Evolutionary conservation across 805 yeast genomes (phyloP).

Genomic region (Lipomyces sp.): DNA sequence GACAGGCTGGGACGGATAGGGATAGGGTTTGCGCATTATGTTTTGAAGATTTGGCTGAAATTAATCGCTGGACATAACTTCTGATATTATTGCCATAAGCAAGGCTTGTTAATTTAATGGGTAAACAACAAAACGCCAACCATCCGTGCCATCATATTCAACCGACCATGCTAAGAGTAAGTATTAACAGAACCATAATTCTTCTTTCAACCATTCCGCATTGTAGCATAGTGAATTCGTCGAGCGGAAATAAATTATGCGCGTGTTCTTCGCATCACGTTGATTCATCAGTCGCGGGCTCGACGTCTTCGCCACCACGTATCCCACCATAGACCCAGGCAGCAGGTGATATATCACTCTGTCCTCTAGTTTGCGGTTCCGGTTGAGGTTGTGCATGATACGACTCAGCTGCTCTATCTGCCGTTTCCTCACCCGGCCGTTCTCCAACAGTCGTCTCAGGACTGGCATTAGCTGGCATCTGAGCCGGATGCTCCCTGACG

Average conservation of each 20-base stretch:
- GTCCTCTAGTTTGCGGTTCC: not conserved
- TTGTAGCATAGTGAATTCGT: not conserved
- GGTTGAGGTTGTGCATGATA: not conserved
- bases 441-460: not conserved
- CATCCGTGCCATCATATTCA: not conserved
- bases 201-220: no score
- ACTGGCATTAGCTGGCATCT: not conserved
- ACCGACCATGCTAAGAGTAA: not conserved
- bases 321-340: not conserved
- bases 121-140: not conserved
- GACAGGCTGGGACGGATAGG: not conserved
- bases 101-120: not conserved
- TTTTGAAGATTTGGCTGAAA: no score
- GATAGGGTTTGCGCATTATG: not conserved
- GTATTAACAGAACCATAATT: no score
- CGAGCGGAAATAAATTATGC: constrained; percentile 10
- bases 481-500: not conserved
- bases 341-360: not conserved
- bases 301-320: constrained; percentile 7
- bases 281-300: not conserved
- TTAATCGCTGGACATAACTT: no score
- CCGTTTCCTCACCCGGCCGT: not conserved
- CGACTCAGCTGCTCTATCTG: not conserved
- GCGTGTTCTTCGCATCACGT: not conserved
- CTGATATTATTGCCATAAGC: not conserved